Percentiles rank a stretch among this genome's conserved stretches.
phyloP scores from a whole-genome alignment of 192 early-diverging fungal species.

The Chytriomyces sp. region DNA sequence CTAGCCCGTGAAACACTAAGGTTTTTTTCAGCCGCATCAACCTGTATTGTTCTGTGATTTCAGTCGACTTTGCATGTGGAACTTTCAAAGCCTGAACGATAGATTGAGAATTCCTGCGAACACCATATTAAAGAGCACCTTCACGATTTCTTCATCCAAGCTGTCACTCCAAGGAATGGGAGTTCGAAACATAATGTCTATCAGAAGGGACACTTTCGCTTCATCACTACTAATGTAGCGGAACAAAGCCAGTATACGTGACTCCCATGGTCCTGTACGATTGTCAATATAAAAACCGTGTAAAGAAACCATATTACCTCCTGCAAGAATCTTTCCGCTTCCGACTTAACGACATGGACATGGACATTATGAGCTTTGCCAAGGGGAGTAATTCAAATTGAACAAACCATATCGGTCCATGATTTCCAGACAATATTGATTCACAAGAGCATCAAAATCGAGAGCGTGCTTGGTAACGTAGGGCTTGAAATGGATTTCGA shows the following conservation, averaged over 20 bases:
- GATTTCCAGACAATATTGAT: slow-evolving; percentile 58
- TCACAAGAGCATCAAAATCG: slow-evolving; percentile 51
- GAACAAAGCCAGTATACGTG: slow-evolving; percentile 56
- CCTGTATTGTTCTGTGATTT: slow-evolving; percentile 62
- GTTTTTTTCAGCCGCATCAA: slow-evolving; percentile 67
- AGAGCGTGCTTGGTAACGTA: slow-evolving; percentile 58
- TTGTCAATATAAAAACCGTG: neutral
- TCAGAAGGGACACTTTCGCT: slow-evolving; percentile 43
- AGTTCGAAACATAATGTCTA: slow-evolving; percentile 67
- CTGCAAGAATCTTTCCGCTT: neutral
- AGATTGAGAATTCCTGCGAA: neutral
- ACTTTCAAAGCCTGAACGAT: neutral
- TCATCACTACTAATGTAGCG: slow-evolving; percentile 40
- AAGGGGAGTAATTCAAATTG: neutral
- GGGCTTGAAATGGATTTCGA: slow-evolving; percentile 58
- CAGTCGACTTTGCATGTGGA: slow-evolving; percentile 34
- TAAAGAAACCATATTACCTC: neutral
- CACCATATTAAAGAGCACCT: neutral
- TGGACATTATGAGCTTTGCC: no score
- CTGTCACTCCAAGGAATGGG: slow-evolving; percentile 64
- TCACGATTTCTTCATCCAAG: slow-evolving; percentile 48
- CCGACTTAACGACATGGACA: neutral
- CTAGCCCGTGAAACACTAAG: slow-evolving; percentile 60
- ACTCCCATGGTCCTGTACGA: slow-evolving; percentile 49
- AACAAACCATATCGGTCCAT: slow-evolving; percentile 50